Conservation (phyloP, 495 filamentous ascomycete species). For the Podospora pseudocomata region DNA sequence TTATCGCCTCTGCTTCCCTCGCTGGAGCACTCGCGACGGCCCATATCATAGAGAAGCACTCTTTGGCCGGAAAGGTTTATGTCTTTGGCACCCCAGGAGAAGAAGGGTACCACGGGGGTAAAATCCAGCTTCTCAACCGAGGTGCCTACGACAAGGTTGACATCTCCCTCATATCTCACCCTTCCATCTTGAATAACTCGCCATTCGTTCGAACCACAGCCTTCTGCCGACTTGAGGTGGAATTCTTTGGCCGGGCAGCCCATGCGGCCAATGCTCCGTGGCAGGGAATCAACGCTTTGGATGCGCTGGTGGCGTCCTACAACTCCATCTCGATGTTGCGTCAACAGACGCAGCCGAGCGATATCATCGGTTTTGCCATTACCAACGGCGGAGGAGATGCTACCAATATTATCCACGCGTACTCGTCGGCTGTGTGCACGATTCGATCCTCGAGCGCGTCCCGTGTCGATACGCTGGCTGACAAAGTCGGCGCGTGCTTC, state of each 20-base stretch:
- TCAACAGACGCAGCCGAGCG: slow-evolving; percentile 59
- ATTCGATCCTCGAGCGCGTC: slow-evolving; percentile 47
- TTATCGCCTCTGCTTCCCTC: slow-evolving; percentile 62
- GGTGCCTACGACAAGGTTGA: slow-evolving; percentile 65
- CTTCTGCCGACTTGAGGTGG: slow-evolving; percentile 45
- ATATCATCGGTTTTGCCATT: slow-evolving; percentile 58
- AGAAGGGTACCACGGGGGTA: slow-evolving; percentile 61
- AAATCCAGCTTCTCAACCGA: slow-evolving; percentile 59
- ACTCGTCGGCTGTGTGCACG: slow-evolving; percentile 52
- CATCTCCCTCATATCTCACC: slow-evolving; percentile 61
- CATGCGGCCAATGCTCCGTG: slow-evolving; percentile 63
- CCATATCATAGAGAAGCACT: slow-evolving; percentile 42
- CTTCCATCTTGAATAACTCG: slow-evolving; percentile 42
- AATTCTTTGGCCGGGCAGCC: slow-evolving; percentile 49
- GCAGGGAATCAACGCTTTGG: slow-evolving; percentile 61
- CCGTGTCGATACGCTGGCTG: slow-evolving; percentile 46
- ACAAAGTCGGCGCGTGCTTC: slow-evolving; percentile 56
- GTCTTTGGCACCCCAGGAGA: slow-evolving; percentile 70
- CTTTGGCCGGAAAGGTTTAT: slow-evolving; percentile 54
- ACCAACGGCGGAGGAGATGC: slow-evolving; percentile 57
- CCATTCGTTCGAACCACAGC: slow-evolving; percentile 49
- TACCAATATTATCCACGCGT: slow-evolving; percentile 60
- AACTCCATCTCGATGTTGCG: slow-evolving; percentile 59
- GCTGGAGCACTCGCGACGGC: slow-evolving; percentile 58
- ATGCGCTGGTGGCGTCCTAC: slow-evolving; percentile 59